Conservation (phyloP, 2,329 filamentous ascomycete species). For the Coniella lustricola region DNA sequence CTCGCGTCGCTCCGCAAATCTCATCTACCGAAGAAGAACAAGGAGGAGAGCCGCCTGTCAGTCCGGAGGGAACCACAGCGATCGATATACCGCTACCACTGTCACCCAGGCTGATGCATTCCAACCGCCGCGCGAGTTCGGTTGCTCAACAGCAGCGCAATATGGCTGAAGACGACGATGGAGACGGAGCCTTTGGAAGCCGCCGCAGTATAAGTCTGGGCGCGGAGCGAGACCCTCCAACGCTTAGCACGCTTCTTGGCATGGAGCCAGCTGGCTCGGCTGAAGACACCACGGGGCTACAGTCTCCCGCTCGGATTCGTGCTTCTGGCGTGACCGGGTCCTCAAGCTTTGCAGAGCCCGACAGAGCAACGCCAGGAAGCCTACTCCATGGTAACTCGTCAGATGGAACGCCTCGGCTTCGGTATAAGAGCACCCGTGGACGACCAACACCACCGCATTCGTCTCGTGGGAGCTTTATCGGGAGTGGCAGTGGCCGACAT, state of each 20-base stretch:
- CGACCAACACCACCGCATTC: constrained; percentile 38
- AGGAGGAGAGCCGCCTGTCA: constrained; percentile 30
- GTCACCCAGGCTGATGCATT: constrained; percentile 52
- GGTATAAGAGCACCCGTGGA: constrained; percentile 32
- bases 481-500: constrained; percentile 30
- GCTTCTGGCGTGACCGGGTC: constrained; percentile 31
- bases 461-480: constrained; percentile 38
- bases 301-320: constrained; percentile 36
- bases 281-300: constrained; percentile 28
- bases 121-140: constrained; percentile 60
- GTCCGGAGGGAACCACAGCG: constrained; percentile 51
- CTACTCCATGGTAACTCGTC: constrained; percentile 23
- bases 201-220: constrained; percentile 64
- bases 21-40: constrained; percentile 25
- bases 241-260: constrained; percentile 55
- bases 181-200: constrained; percentile 52
- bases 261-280: constrained; percentile 31
- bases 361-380: constrained; percentile 37
- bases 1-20: constrained; percentile 22
- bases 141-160: constrained; percentile 57
- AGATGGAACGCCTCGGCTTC: constrained; percentile 39
- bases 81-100: constrained; percentile 68
- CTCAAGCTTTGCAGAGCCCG: constrained; percentile 31
- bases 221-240: constrained; percentile 56
- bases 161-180: constrained; percentile 50